Evolutionary conservation across 2,329 filamentous ascomycete species (phyloP), one percentile per base, ranked within the genome.

Genomic region (Claviceps quebecensis): DNA sequence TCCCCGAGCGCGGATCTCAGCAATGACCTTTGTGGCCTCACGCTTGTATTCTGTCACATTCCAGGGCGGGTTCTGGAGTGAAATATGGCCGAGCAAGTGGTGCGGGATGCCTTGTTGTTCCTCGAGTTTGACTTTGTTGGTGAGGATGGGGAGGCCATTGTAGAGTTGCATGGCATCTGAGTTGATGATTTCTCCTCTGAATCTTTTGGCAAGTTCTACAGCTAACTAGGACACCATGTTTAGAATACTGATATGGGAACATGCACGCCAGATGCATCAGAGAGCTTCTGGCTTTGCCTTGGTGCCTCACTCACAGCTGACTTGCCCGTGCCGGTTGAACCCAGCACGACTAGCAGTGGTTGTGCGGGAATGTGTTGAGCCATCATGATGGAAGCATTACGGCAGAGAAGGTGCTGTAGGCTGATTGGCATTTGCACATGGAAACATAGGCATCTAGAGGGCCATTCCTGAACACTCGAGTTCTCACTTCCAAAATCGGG

Each of bases 81-180:
- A 75, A 51, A 97, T 83, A 56, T 82, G 83, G 49, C 86, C 87
- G 23, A 98, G 77, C 3, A 98, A 72, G 66, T 98, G 91, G 63
- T 98, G 93, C 4, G 86, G 84, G 11, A 98, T 74, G 9, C 84
- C 87, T 54, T 84, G 78, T 60, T 82, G 83, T 64, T 97, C 91
- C 19, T 81, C 75, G 1, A 63, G 49, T 0, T 86, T 80, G 53
- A 97, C 86, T 65, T 97, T 95, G 67, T 98, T 98, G 26, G 93
- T 98, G 59, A 97, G 91, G 56, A 97, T 84, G 5, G 93, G 89
- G 44, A 98, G 72, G 2, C 93, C 93, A 50, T 79, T 77, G 66
- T 98, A 98, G 69, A 98, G 82, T 65, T 98, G 93, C 89, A 98
- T 95, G 40, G 93, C 93, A 73, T 98, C 93, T 46, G 87, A 87